Conservation (phyloP, 2,329 filamentous ascomycete genomes). For the Hypocreales sp. region DNA sequence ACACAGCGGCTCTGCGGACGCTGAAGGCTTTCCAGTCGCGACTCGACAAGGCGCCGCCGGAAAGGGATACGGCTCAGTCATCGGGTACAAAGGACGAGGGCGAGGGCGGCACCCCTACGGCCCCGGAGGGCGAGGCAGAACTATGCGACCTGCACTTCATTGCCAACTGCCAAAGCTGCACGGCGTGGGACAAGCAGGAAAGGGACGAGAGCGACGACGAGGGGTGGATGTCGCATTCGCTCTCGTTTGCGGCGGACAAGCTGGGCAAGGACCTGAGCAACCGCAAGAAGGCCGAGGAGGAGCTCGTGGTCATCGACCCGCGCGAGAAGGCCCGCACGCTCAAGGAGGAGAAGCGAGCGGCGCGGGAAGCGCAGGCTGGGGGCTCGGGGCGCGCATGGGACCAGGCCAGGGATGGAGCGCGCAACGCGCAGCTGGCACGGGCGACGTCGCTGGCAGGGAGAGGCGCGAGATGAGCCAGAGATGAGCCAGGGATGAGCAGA, state of each 20-base stretch:
- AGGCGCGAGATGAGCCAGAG: slow-evolving; percentile 31
- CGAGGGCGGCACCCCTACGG: slow-evolving; percentile 9
- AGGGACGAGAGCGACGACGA: slow-evolving; percentile 44
- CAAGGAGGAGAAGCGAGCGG: slow-evolving; percentile 45
- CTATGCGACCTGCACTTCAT: slow-evolving; percentile 95
- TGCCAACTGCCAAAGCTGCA: slow-evolving; percentile 84
- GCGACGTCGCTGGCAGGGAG: slow-evolving; percentile 37
- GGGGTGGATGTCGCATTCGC: slow-evolving; percentile 73
- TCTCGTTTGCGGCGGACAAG: slow-evolving; percentile 79
- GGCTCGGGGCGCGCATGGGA: slow-evolving; percentile 44
- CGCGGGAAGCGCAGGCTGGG: slow-evolving; percentile 36
- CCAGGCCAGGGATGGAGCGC: slow-evolving; percentile 26
- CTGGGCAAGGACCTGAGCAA: slow-evolving; percentile 85
- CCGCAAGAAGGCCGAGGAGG: slow-evolving; percentile 81
- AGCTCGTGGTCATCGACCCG: slow-evolving; percentile 86
- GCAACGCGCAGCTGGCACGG: slow-evolving; percentile 40
- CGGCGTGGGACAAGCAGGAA: slow-evolving; percentile 59
- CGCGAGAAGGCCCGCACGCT: slow-evolving; percentile 65
- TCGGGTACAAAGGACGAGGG: slow-evolving; percentile 18
- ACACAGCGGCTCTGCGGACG: slow-evolving; percentile 50
- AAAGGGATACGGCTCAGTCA: slow-evolving; percentile 22
- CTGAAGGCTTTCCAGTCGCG: slow-evolving; percentile 69
- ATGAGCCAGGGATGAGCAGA: too few species aligned
- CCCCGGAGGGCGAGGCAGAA: slow-evolving; percentile 48
- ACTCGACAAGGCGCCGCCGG: slow-evolving; percentile 40